Base-by-base conservation (phyloP, 805 yeast species). In the Schwanniomyces vanrijiae region DNA sequence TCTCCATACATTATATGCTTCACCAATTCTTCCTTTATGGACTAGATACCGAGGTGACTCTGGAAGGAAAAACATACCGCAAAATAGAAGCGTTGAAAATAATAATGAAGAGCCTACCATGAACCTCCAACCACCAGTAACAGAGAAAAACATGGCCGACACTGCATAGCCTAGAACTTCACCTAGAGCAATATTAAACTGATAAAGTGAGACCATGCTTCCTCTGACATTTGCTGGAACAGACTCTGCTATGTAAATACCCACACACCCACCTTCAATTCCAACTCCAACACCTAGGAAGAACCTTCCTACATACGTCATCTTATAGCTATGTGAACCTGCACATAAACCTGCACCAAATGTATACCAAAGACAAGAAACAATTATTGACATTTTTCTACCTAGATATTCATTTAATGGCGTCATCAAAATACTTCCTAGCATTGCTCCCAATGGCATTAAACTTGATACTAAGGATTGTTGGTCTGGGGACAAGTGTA, bases 371-470 rank as follows among this genome's bases (percentile, higher is more conserved):
- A 82, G 51, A 71, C 85, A 80, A 3, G 86, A 78, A 45, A 79
- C 62, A 46, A 81, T 70, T 55, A 83, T 73, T 7, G 86, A 68
- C 48, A 69, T 62, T 52, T 81, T 75, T 61, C 88, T 75, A 14
- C 88, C 88, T 38, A 80, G 65, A 46, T 46, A 61, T 56, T 80
- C 82, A 57, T 76, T 81, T 51, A 80, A 62, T 3, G 86, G 86
- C 2, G 86, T 73, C 73, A 83, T 72, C 47, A 81, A 56, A 34
- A 83, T 66, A 47, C 84, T 77, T 41, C 89, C 88, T 24, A 77
- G 76, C 63, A 83, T 76, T 28, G 86, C 88, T 53, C 88, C 88
- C 40, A 83, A 64, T 13, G 88, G 88, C 84, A 83, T 81, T 45
- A 81, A 70, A 24, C 84, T 70, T 33, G 81, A 73, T 16, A 82